Conservation (phyloP, 1,284 basidiomycete species). For the Ustilago nuda region DNA sequence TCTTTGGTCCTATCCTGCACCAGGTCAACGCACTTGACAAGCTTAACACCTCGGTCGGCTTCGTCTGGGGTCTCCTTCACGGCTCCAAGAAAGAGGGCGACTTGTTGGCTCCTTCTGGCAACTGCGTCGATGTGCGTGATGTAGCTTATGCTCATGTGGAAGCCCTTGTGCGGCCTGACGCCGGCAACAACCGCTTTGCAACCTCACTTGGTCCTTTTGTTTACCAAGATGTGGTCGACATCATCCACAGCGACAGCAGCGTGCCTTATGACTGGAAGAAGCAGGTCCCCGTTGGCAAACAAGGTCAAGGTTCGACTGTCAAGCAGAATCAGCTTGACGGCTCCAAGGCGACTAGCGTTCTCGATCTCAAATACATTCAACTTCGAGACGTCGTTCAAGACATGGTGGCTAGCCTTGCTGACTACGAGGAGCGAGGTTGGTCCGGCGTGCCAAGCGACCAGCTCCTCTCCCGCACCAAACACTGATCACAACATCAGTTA, state of each 20-base stretch:
- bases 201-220: conserved; percentile 54
- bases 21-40: conserved; percentile 71
- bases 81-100: conserved; percentile 69
- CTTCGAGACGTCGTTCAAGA: conserved; percentile 70
- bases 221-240: conserved; percentile 54
- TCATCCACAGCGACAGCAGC: conserved; percentile 51
- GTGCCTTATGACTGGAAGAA: conserved; percentile 57
- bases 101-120: conserved; percentile 63
- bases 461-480: conserved; percentile 41
- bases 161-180: conserved; percentile 74
- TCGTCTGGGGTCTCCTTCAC: conserved; percentile 70
- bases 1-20: conserved; percentile 73
- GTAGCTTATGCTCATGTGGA: conserved; percentile 75
- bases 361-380: conserved; percentile 72
- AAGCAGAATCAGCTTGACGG: conserved; percentile 61
- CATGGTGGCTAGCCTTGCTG: conserved; percentile 47
- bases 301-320: conserved; percentile 41
- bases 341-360: conserved; percentile 71
- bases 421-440: conserved; percentile 59
- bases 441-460: conserved; percentile 44
- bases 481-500: neutral
- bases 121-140: conserved; percentile 77
- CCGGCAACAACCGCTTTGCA: conserved; percentile 75
- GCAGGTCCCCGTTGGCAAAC: conserved; percentile 54
- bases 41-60: conserved; percentile 74